Percentiles rank a stretch among this genome's conserved stretches.
These are phyloP conservation scores for Papiliotrema laurentii DNA, from an alignment of 1,284 basidiomycete species.

Conservation along the genomic window DNA sequence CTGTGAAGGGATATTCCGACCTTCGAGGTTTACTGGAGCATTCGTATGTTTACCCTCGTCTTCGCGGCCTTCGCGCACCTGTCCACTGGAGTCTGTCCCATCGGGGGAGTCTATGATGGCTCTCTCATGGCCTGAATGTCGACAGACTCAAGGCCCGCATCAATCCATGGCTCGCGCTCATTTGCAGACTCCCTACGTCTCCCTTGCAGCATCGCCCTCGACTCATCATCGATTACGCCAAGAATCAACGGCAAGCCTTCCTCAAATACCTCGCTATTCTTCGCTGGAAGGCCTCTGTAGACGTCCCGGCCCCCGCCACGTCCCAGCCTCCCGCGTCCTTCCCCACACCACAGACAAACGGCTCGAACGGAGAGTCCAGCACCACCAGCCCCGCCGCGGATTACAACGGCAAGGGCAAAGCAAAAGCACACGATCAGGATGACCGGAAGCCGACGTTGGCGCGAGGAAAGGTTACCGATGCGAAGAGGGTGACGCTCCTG, in stretches of 20 bases:
- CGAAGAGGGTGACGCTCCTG: conserved; percentile 36
- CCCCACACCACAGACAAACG: conserved; percentile 38
- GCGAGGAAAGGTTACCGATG: conserved; percentile 40
- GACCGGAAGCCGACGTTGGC: conserved; percentile 1
- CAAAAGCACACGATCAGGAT: conserved; percentile 15
- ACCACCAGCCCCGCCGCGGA: conserved; percentile 26
- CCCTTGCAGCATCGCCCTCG: conserved; percentile 31
- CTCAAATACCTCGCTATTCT: conserved; percentile 44
- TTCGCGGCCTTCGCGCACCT: background rate
- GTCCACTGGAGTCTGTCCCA: background rate
- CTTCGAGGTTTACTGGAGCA: conserved; percentile 27
- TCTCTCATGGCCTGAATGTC: background rate
- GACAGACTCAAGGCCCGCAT: background rate
- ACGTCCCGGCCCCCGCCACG: conserved; percentile 15
- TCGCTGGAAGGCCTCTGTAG: conserved; percentile 42
- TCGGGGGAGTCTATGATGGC: too few relatives aligned
- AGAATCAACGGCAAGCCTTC: conserved; percentile 36
- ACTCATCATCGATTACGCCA: conserved; percentile 40
- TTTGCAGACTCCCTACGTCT: conserved; percentile 8
- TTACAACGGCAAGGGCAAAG: conserved; percentile 29
- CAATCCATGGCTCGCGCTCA: background rate
- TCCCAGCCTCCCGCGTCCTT: conserved; percentile 18
- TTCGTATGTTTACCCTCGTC: conserved; percentile 23
- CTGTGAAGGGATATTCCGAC: conserved; percentile 34
- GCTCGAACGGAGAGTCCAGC: conserved; percentile 24